Percentiles rank a stretch among this genome's conserved stretches.
Evolutionary conservation across 352 stramenopile species (phyloP).

Genomic region (Halophytophthora polymorphica): DNA sequence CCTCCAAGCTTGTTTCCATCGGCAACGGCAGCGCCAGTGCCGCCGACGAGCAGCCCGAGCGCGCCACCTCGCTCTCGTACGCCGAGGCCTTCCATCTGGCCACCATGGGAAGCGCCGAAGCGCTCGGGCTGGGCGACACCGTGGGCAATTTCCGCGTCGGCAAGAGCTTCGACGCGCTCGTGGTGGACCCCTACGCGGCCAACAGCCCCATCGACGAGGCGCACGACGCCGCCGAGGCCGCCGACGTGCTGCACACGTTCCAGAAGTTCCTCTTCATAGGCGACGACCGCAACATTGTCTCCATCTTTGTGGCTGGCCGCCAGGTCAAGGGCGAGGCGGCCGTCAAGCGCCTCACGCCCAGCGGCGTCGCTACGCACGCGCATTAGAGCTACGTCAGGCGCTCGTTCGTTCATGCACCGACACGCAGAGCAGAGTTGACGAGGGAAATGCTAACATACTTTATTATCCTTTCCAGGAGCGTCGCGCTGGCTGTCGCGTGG

Average conservation of each 20-base stretch:
- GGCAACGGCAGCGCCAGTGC: slow-evolving; percentile 52
- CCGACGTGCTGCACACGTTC: slow-evolving; percentile 69
- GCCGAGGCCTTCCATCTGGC: slow-evolving; percentile 90
- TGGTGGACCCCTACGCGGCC: slow-evolving; percentile 61
- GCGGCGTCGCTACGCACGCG: too few species aligned
- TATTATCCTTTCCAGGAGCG: slow-evolving; percentile 22
- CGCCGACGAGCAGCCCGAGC: slow-evolving; percentile 10
- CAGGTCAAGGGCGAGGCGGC: slow-evolving; percentile 37
- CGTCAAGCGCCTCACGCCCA: not conserved
- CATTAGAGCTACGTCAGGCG: too few species aligned
- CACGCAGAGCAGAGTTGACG: not conserved
- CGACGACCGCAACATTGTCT: slow-evolving; percentile 88
- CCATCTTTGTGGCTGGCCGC: slow-evolving; percentile 79
- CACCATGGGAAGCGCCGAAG: slow-evolving; percentile 84
- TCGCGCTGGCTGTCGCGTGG: slow-evolving; percentile 2
- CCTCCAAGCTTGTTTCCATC: slow-evolving; percentile 82
- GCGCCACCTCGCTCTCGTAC: slow-evolving; percentile 42
- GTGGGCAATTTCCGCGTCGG: slow-evolving; percentile 88
- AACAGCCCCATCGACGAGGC: slow-evolving; percentile 69
- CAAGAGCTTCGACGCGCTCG: slow-evolving; percentile 91
- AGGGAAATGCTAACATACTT: slow-evolving; percentile 37
- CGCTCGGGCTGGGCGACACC: slow-evolving; percentile 68
- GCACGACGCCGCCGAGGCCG: slow-evolving; percentile 37
- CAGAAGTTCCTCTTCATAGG: slow-evolving; percentile 91
- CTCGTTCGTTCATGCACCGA: not conserved